Conservation (phyloP, 257 asterid species). For the Scutellaria minor region DNA sequence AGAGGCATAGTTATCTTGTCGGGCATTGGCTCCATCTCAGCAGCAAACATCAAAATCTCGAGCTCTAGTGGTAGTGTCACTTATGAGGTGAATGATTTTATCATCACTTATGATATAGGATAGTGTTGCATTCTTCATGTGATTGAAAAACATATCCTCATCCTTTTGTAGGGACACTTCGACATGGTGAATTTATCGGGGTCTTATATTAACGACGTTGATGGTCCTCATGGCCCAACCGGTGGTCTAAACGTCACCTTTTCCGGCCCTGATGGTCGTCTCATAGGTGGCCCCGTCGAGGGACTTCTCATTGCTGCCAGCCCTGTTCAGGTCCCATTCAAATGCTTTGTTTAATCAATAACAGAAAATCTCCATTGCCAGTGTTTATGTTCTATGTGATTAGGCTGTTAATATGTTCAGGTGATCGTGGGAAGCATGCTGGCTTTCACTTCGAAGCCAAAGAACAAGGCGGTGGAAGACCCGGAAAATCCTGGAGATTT, state of each 20-base stretch:
- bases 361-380: no score
- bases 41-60: conserved; percentile 65
- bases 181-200: conserved; percentile 79
- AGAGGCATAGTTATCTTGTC: conserved; percentile 69
- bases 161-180: conserved; percentile 68
- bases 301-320: conserved; percentile 87
- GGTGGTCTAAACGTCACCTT: conserved; percentile 72
- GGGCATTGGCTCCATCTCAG: conserved; percentile 74
- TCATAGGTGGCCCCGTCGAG: conserved; percentile 83
- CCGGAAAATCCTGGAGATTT: conserved; percentile 47
- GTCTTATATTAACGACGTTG: conserved; percentile 58
- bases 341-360: neutral
- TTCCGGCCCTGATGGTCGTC: conserved; percentile 86
- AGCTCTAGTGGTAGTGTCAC: conserved; percentile 74
- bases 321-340: conserved; percentile 66
- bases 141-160: neutral
- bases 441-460: conserved; percentile 55
- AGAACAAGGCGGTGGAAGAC: conserved; percentile 48
- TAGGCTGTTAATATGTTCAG: conserved; percentile 38
- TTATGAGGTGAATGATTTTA: conserved; percentile 62
- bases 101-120: neutral
- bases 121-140: no score
- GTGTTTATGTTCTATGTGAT: no score
- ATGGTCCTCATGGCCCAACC: conserved; percentile 53
- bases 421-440: conserved; percentile 71